phyloP scores from a whole-genome alignment of 129 eudicot genomes.

The Flaveria ramosissima region DNA sequence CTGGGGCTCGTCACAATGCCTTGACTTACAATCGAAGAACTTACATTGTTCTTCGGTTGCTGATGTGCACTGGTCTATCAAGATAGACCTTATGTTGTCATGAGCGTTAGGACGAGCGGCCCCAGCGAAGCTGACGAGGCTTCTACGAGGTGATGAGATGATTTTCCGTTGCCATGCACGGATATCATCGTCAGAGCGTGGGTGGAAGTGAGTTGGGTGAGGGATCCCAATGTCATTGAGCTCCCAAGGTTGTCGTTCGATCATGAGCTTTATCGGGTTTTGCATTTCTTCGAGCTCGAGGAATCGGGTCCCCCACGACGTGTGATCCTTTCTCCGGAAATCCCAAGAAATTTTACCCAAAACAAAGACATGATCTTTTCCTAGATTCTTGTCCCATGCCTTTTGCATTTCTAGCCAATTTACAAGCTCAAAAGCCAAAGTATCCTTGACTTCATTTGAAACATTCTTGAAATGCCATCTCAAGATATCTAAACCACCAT shows the following conservation, averaged over 20 bases:
- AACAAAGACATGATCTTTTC: constrained; percentile 79
- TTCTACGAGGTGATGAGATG: constrained; percentile 47
- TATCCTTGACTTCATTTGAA: constrained; percentile 57
- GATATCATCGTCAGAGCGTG: constrained; percentile 66
- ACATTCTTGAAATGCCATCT: constrained; percentile 89
- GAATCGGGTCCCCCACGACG: constrained; percentile 72
- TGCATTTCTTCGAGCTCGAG: constrained; percentile 66
- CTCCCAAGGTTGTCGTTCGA: constrained; percentile 92
- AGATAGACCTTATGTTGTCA: constrained; percentile 56
- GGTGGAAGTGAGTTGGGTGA: constrained; percentile 86
- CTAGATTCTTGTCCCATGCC: constrained; percentile 60
- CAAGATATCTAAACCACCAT: constrained; percentile 79
- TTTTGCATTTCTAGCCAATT: constrained; percentile 67
- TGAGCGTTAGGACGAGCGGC: constrained; percentile 62
- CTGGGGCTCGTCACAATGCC: constrained; percentile 50
- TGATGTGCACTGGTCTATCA: constrained; percentile 66
- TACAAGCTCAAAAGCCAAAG: constrained; percentile 52
- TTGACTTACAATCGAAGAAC: constrained; percentile 56
- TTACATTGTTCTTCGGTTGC: constrained; percentile 40
- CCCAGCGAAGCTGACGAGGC: constrained; percentile 61
- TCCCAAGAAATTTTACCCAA: constrained; percentile 89
- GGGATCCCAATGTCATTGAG: constrained; percentile 81
- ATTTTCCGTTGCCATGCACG: constrained; percentile 64
- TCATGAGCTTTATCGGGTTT: constrained; percentile 72
- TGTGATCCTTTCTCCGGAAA: constrained; percentile 51